phyloP scores from a whole-genome alignment of 1,139 yeast species.

The Blastobotrys illinoisensis region DNA sequence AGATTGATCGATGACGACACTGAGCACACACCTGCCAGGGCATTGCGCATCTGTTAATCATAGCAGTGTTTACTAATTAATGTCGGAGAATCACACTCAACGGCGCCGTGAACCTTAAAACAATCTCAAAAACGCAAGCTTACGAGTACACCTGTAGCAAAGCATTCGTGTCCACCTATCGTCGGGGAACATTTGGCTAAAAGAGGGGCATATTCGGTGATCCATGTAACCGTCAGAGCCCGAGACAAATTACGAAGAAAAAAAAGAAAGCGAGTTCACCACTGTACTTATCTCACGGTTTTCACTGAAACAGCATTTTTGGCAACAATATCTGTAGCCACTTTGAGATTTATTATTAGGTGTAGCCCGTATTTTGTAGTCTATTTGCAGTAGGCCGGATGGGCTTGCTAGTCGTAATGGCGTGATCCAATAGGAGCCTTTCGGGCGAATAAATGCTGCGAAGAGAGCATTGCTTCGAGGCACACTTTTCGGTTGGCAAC shows the following conservation, averaged over 20 bases:
- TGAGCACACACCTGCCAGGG: not conserved
- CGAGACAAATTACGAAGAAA: not conserved
- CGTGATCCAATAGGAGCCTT: not conserved
- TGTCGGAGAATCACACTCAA: not conserved
- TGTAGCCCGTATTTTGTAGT: not conserved
- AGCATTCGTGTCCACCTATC: no score
- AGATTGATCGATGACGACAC: not conserved
- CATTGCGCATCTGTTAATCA: not conserved
- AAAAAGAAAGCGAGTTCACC: not conserved
- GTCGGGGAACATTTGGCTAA: no score
- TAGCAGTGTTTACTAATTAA: not conserved
- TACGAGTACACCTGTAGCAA: not conserved
- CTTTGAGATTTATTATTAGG: not conserved
- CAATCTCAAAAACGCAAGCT: not conserved
- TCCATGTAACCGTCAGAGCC: not conserved
- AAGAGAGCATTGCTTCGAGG: not conserved
- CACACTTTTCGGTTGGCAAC: not conserved
- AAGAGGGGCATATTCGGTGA: not conserved
- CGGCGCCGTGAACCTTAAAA: not conserved
- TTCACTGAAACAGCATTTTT: no score
- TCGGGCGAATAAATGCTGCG: not conserved
- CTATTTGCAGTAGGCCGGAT: not conserved
- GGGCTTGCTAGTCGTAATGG: not conserved
- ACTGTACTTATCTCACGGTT: not conserved
- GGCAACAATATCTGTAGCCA: no score